phyloP scores from a whole-genome alignment of 1,139 yeast genomes.

The Saccharomyces hybrid region DNA sequence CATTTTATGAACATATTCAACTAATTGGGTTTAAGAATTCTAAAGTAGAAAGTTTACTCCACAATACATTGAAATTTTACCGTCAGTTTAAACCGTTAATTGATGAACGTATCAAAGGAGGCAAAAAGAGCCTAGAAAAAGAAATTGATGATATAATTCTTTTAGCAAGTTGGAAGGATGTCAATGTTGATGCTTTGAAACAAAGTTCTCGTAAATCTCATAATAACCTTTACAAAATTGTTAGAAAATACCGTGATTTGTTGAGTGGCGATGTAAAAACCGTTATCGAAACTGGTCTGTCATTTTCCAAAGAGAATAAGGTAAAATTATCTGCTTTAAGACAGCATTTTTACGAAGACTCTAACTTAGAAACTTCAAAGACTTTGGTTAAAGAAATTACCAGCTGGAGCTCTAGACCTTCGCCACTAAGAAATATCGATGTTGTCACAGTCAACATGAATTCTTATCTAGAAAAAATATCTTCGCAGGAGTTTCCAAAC shows the following conservation, averaged over 20 bases:
- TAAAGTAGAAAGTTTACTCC: conserved; percentile 38
- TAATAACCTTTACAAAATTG: conserved; percentile 69
- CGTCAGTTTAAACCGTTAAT: conserved; percentile 52
- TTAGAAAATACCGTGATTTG: conserved; percentile 69
- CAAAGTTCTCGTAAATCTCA: conserved; percentile 92
- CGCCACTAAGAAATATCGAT: conserved; percentile 44
- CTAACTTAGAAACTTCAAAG: conserved; percentile 14
- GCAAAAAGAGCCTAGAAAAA: conserved; percentile 56
- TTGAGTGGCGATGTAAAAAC: conserved; percentile 48
- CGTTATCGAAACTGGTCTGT: conserved; percentile 57
- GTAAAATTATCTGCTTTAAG: conserved; percentile 4
- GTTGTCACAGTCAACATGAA: conserved; percentile 51
- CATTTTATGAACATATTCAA: conserved; percentile 52
- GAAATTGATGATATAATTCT: conserved; percentile 77
- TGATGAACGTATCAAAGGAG: conserved; percentile 38
- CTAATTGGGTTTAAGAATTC: conserved; percentile 19
- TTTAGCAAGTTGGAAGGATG: conserved; percentile 95
- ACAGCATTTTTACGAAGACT: conserved; percentile 2
- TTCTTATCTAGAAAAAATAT: conserved; percentile 39
- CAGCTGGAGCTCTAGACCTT: conserved; percentile 51
- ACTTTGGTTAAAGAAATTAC: conserved; percentile 27
- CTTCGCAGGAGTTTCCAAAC: conserved; percentile 31
- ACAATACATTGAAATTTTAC: conserved; percentile 59
- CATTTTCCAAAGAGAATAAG: conserved; percentile 13
- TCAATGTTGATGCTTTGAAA: conserved; percentile 83